phyloP scores from a whole-genome alignment of 176 grass and related monocot genomes.

The Aegilops tauschii region DNA sequence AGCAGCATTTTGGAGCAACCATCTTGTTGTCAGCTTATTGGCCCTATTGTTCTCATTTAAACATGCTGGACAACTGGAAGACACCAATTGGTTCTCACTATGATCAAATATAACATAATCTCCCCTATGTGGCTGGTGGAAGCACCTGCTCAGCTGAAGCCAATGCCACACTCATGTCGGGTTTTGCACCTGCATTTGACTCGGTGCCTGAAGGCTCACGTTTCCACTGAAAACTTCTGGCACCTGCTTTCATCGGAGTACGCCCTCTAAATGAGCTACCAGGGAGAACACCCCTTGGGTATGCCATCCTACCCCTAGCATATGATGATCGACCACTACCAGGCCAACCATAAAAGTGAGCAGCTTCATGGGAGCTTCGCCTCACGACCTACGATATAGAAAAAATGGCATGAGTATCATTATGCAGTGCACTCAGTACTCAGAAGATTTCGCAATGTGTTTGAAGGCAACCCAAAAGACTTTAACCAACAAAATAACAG shows the following conservation, averaged over 20 bases:
- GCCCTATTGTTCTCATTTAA: background rate
- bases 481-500: background rate
- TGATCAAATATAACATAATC: slow-evolving; percentile 27
- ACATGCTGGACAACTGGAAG: background rate
- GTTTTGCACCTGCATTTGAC: slow-evolving; percentile 34
- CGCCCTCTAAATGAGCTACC: slow-evolving; percentile 54
- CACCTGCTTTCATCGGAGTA: slow-evolving; percentile 62
- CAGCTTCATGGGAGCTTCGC: slow-evolving; percentile 82
- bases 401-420: background rate
- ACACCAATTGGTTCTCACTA: slow-evolving; percentile 24
- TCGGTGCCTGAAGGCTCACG: slow-evolving; percentile 51
- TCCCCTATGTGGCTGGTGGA: slow-evolving; percentile 39
- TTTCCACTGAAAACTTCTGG: slow-evolving; percentile 96
- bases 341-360: slow-evolving; percentile 73
- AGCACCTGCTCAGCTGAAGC: slow-evolving; percentile 44
- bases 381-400: slow-evolving; percentile 58
- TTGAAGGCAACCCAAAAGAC: slow-evolving; percentile 6
- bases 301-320: slow-evolving; percentile 61
- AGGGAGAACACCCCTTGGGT: slow-evolving; percentile 53
- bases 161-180: slow-evolving; percentile 42
- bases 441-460: background rate
- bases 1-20: slow-evolving; percentile 25
- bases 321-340: slow-evolving; percentile 48
- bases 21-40: slow-evolving; percentile 19
- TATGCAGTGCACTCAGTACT: background rate